Evolutionary conservation across 129 eudicot species (phyloP), one percentile per base, ranked within the genome.

Genomic region (Heracleum sosnowskyi): DNA sequence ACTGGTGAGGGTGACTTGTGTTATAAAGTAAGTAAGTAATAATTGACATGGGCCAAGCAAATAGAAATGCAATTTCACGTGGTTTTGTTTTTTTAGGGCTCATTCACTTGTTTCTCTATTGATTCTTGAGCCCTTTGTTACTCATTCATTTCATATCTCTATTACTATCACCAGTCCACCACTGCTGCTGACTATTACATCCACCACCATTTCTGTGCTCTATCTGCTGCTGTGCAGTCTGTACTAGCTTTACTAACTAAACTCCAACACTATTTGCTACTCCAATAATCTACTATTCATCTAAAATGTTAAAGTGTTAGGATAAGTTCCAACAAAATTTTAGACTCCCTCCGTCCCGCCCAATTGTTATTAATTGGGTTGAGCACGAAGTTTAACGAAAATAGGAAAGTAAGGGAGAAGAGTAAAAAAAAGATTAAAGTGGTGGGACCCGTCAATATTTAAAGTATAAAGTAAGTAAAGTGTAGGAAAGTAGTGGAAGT

Each of bases 41-140:
- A 60, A 60, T 60, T 60, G 68, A 60, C 68, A 60, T 60, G 68
- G 68, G 33, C 68, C 68, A 60, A 60, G 68, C 68, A 60, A 26
- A 26, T 60, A 60, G 16, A 60, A 60, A 26, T 57, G 4, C 68
- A 60, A 60, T 60, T 60, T 60, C 68, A 60, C 68, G 68, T 60
- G 68, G 33, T 26, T 60, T 60, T 60, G 68, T 60, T 60, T 55
- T 60, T 60, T 60, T 60, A 57, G 64, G 62, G 26, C 68, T n/a
- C 33, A 60, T 26, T 60, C 68, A 60, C 33, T 60, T 26, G 4
- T 24, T 29, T 26, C 68, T 60, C 12, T 7, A 51, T 60, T 60
- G 68, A 26, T 60, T 60, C 68, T 60, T 60, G 68, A 60, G 68
- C 68, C 68, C 34, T 60, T 60, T 7, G 0, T 33, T n/a, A n/a